Conservation (phyloP, 2,329 filamentous ascomycete species). For the Didymella lethalis region DNA sequence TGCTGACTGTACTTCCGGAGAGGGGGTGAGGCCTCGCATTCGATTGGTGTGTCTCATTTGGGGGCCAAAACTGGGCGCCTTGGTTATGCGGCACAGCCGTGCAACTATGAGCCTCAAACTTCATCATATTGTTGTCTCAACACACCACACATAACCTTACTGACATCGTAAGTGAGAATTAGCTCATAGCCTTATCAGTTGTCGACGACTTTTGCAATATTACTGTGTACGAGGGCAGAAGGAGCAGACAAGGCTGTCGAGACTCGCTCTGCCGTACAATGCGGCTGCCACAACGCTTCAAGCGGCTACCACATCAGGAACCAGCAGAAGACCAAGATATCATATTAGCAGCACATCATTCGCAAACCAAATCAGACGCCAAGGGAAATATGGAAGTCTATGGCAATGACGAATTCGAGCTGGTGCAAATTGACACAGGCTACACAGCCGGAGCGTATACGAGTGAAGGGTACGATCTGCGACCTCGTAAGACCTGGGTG, state of each 20-base stretch:
- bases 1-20: background rate
- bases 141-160: background rate
- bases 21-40: background rate
- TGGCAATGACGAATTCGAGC: background rate
- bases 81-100: background rate
- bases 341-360: slow-evolving; percentile 8
- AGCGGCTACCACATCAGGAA: slow-evolving; percentile 17
- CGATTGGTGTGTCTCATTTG: background rate
- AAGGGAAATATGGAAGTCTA: slow-evolving; percentile 3
- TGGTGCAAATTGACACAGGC: slow-evolving; percentile 1
- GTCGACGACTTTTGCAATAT: background rate
- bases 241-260: background rate
- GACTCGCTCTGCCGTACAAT: background rate
- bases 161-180: background rate
- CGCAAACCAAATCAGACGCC: slow-evolving; percentile 6
- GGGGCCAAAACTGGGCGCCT: slow-evolving; percentile 15
- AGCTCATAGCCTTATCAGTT: too few relatives aligned
- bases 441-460: background rate
- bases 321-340: slow-evolving; percentile 15
- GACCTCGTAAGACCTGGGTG: slow-evolving; percentile 16
- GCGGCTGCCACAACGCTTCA: slow-evolving; percentile 18
- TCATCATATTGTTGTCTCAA: background rate
- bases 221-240: background rate
- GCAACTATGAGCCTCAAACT: background rate
- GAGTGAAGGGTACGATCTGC: background rate